Evolutionary conservation across 495 filamentous ascomycete species (phyloP).

Genomic region (Aspergillus homomorphus): DNA sequence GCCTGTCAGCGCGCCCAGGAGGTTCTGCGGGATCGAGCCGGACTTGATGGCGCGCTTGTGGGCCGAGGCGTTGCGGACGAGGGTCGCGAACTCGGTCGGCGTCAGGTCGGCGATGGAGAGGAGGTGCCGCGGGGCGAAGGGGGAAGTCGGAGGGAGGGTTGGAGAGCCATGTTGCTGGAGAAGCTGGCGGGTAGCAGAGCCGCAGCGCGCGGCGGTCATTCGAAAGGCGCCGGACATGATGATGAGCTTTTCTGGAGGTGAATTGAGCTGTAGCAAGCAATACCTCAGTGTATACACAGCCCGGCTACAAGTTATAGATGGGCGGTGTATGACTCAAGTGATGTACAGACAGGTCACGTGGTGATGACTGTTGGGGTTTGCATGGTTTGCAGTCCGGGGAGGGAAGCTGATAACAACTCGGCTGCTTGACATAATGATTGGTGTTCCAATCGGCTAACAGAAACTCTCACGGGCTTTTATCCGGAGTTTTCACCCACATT

Average conservation of each 20-base stretch:
- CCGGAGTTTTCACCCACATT: no score
- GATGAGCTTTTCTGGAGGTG: neutral
- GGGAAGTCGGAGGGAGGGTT: conserved; percentile 37
- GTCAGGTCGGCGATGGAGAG: conserved; percentile 86
- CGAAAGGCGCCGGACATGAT: conserved; percentile 42
- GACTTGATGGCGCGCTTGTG: conserved; percentile 79
- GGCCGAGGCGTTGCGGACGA: conserved; percentile 74
- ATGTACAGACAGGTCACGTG: neutral
- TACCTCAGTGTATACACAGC: no score
- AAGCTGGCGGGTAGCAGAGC: conserved; percentile 19
- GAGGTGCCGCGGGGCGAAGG: conserved; percentile 70
- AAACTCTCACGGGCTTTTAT: neutral
- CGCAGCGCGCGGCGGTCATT: conserved; percentile 48
- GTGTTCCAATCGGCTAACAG: neutral
- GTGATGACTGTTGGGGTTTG: neutral
- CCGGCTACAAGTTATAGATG: neutral
- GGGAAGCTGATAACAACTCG: neutral
- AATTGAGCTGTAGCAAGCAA: neutral
- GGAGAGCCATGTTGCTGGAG: conserved; percentile 40
- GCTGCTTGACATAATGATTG: neutral
- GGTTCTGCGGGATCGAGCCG: conserved; percentile 55
- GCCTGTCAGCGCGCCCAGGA: conserved; percentile 58
- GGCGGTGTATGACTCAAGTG: neutral
- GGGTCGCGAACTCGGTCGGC: conserved; percentile 68
- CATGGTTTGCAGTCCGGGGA: neutral